Percentiles rank a stretch among this genome's conserved stretches.
These are phyloP conservation scores for Colletotrichum australisinense DNA, from an alignment of 2,329 filamentous ascomycete species.

Conservation along the genomic window DNA sequence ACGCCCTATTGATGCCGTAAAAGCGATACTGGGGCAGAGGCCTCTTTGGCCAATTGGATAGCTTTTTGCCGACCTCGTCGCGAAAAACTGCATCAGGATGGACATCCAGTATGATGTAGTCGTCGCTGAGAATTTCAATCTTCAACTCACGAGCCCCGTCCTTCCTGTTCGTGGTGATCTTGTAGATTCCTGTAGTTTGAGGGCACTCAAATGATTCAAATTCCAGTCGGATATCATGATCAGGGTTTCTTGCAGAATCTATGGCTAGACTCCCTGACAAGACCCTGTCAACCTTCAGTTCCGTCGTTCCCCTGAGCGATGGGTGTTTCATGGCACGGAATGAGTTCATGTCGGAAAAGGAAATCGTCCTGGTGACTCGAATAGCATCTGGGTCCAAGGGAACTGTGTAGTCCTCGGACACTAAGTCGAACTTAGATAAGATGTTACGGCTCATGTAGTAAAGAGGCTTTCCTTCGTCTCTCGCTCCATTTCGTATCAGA, in stretches of 20 bases:
- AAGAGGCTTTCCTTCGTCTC: background rate
- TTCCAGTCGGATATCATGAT: background rate
- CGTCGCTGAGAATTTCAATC: background rate
- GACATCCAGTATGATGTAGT: background rate
- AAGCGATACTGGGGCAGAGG: background rate
- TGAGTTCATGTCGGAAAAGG: background rate
- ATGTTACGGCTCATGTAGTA: background rate
- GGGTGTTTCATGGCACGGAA: background rate
- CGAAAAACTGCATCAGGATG: background rate
- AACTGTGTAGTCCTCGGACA: background rate
- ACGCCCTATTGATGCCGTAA: background rate
- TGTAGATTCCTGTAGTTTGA: background rate
- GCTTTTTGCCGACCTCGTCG: background rate
- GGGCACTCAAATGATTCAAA: background rate
- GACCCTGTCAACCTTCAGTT: background rate
- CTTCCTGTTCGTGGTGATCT: background rate
- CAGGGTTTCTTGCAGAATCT: background rate
- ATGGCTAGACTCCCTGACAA: background rate
- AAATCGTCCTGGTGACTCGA: background rate
- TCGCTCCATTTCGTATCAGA: background rate
- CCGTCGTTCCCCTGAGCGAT: background rate
- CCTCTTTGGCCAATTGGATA: background rate
- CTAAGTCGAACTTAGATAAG: background rate
- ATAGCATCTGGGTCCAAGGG: background rate
- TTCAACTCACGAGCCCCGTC: background rate